Percentiles rank a stretch among this genome's conserved stretches.
Evolutionary conservation across 2,329 filamentous ascomycete species (phyloP).

Genomic region (Beauveria scarabaeidicola): DNA sequence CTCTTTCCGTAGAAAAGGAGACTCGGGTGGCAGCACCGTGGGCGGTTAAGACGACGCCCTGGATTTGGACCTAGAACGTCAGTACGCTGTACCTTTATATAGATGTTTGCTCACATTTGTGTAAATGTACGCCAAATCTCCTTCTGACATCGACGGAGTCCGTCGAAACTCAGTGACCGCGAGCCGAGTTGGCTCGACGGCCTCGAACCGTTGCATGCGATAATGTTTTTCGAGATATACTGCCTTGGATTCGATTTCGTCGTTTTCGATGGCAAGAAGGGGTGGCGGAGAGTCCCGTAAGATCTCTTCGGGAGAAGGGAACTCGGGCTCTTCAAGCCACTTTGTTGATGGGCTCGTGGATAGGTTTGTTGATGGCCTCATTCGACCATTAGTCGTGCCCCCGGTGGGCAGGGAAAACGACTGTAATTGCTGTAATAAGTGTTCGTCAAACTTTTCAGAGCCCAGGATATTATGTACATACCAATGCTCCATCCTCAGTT

Average conservation of each 20-base stretch:
- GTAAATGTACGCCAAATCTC: constrained; percentile 53
- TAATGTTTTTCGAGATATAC: constrained; percentile 69
- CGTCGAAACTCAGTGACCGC: constrained; percentile 50
- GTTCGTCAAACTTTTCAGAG: not conserved
- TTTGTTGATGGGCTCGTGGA: not conserved
- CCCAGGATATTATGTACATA: not conserved
- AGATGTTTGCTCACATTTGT: constrained; percentile 45
- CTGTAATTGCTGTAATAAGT: not conserved
- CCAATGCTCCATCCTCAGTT: constrained; percentile 5
- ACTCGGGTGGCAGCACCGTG: constrained; percentile 59
- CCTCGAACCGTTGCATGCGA: constrained; percentile 66
- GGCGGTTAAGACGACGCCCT: constrained; percentile 53
- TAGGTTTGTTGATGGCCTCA: not conserved
- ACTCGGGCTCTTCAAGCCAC: constrained; percentile 1
- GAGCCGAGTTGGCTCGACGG: constrained; percentile 57
- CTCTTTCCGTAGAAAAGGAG: constrained; percentile 59
- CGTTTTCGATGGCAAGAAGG: not conserved
- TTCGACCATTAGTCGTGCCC: not conserved
- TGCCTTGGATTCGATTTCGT: constrained; percentile 31
- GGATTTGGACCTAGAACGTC: constrained; percentile 51
- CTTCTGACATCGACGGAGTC: constrained; percentile 49
- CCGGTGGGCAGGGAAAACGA: not conserved
- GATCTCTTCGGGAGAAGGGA: not conserved
- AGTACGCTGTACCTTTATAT: not conserved
- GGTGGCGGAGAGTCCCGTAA: not conserved